These are phyloP conservation scores for Populus pruinosa DNA, from an alignment of 345 rosid genomes.

Conservation along the genomic window DNA sequence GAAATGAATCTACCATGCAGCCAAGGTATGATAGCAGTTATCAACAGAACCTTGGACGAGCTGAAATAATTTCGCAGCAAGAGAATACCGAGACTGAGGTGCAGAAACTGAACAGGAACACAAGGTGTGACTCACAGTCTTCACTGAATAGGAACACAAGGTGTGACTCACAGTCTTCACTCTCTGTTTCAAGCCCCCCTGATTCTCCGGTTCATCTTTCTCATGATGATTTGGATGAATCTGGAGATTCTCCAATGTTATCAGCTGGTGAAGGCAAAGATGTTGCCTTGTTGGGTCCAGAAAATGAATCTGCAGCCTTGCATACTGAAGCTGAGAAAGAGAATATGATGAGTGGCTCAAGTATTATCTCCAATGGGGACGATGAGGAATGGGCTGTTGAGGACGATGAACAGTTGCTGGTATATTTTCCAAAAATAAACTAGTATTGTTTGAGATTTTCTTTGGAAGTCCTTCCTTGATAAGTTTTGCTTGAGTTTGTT, in stretches of 20 bases:
- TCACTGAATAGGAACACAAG: conserved; percentile 61
- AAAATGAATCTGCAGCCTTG: conserved; percentile 33
- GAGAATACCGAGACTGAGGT: conserved; percentile 35
- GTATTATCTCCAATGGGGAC: conserved; percentile 61
- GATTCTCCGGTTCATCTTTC: conserved; percentile 87
- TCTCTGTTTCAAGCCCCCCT: conserved; percentile 90
- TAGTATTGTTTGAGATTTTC: not conserved
- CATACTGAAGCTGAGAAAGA: conserved; percentile 43
- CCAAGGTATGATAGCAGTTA: conserved; percentile 42
- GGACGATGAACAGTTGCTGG: conserved; percentile 58
- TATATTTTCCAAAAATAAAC: not conserved
- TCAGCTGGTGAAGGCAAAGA: conserved; percentile 50
- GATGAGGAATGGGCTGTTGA: conserved; percentile 87
- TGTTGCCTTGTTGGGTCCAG: conserved; percentile 32
- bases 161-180: conserved; percentile 93
- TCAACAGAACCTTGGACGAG: conserved; percentile 42
- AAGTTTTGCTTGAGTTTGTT: not conserved
- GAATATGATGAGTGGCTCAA: conserved; percentile 42
- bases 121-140: conserved; percentile 87
- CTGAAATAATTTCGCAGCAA: conserved; percentile 26
- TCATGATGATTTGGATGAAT: conserved; percentile 92
- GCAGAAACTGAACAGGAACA: conserved; percentile 41
- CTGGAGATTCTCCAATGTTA: conserved; percentile 52
- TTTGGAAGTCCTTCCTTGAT: not conserved
- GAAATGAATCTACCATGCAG: conserved; percentile 42